Conservation (phyloP, 441 rosid genomes). For the Biscutella laevigata region DNA sequence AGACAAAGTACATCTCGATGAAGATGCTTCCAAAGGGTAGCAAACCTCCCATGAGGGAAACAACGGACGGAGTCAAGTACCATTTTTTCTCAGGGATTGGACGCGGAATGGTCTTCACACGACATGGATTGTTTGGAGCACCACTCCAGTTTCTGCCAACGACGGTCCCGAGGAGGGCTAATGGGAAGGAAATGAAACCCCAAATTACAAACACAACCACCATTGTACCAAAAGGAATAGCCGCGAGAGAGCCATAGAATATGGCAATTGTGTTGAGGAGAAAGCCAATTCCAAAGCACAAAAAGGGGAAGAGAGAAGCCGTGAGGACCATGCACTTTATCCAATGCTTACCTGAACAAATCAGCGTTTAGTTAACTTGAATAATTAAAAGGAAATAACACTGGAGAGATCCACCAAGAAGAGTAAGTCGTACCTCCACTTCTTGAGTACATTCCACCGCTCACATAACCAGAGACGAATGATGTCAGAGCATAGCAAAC, state of each 20-base stretch:
- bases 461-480: slow-evolving; percentile 93
- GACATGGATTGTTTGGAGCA: slow-evolving; percentile 94
- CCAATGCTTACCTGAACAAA: slow-evolving; percentile 72
- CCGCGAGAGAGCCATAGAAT: slow-evolving; percentile 90
- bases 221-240: slow-evolving; percentile 98
- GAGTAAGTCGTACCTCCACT: slow-evolving; percentile 62
- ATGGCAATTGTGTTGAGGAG: slow-evolving; percentile 81
- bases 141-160: slow-evolving; percentile 97
- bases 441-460: slow-evolving; percentile 99
- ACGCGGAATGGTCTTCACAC: slow-evolving; percentile 96
- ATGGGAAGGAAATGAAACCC: slow-evolving; percentile 95
- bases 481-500: slow-evolving; percentile 96
- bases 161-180: slow-evolving; percentile 93
- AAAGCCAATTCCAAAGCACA: slow-evolving; percentile 91
- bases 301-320: slow-evolving; percentile 84
- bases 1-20: slow-evolving; percentile 96
- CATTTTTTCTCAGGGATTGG: slow-evolving; percentile 97
- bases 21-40: slow-evolving; percentile 95
- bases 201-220: slow-evolving; percentile 88
- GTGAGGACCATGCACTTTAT: slow-evolving; percentile 93
- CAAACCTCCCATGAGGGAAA: slow-evolving; percentile 91
- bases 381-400: neutral
- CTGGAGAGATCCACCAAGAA: neutral
- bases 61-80: slow-evolving; percentile 91
- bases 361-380: neutral